Evolutionary conservation across 2,329 filamentous ascomycete species (phyloP).

Genomic region (Cryphonectria japonica): DNA sequence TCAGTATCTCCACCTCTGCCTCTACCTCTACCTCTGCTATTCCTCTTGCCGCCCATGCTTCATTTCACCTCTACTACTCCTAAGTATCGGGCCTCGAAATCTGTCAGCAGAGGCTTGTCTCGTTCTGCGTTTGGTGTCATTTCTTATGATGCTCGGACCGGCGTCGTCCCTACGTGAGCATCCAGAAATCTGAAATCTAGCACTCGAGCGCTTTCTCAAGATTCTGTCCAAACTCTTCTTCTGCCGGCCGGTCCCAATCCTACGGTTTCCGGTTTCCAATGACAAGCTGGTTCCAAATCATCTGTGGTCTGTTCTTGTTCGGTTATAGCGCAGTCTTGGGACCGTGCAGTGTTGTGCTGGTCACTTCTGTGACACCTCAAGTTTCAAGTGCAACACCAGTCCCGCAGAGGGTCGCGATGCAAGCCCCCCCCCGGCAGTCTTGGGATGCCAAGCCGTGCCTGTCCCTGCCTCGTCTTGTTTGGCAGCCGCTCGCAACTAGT

Average conservation of each 20-base stretch:
- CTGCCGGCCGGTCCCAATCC: neutral
- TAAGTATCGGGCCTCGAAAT: neutral
- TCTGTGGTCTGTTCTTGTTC: neutral
- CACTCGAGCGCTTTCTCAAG: neutral
- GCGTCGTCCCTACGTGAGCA: neutral
- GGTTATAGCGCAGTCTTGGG: constrained; percentile 11
- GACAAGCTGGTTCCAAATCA: neutral
- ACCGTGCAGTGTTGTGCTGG: constrained; percentile 13
- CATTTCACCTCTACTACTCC: neutral
- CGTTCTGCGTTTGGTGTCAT: neutral
- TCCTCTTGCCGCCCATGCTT: too few relatives aligned
- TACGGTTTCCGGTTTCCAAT: neutral
- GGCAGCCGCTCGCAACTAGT: constrained; percentile 10
- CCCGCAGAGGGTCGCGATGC: constrained; percentile 36
- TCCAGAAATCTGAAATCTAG: neutral
- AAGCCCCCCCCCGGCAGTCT: constrained; percentile 31
- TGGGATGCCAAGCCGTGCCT: constrained; percentile 19
- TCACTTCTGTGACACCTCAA: constrained; percentile 46
- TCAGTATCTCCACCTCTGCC: too few relatives aligned
- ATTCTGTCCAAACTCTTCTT: neutral
- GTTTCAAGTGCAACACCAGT: constrained; percentile 52
- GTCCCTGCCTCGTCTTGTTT: constrained; percentile 12
- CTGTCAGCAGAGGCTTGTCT: neutral
- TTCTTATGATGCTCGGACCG: neutral
- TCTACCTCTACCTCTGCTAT: too few relatives aligned